Evolutionary conservation across 23 red algal genomes (phyloP).

Genomic region (Gracilaria vermiculophylla): DNA sequence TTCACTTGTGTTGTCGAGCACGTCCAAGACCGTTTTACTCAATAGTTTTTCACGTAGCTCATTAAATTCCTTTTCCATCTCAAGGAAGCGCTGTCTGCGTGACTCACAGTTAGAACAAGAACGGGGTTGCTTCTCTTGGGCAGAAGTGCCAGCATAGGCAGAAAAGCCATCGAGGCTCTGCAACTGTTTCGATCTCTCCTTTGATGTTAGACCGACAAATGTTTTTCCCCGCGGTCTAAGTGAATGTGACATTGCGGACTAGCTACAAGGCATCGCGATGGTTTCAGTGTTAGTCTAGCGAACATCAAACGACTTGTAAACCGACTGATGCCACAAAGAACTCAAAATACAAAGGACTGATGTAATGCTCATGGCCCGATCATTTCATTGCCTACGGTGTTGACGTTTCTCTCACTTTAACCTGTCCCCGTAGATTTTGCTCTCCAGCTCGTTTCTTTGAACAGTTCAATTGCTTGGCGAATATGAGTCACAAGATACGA

Average conservation of each 20-base stretch:
- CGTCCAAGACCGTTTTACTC: slow-evolving; percentile 35
- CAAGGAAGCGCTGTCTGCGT: slow-evolving; percentile 6
- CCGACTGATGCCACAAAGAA: neutral
- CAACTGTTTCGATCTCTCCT: slow-evolving; percentile 19
- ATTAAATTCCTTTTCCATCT: slow-evolving; percentile 29
- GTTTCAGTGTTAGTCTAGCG: neutral
- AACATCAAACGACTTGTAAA: neutral
- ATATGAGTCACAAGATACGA: no score
- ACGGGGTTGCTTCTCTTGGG: neutral
- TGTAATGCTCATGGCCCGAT: neutral
- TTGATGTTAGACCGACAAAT: slow-evolving; percentile 32
- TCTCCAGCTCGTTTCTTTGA: no score
- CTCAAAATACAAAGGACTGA: neutral
- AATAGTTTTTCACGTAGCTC: slow-evolving; percentile 20
- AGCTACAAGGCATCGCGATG: neutral
- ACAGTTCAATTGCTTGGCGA: no score
- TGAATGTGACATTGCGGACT: neutral
- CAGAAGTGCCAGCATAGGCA: slow-evolving; percentile 3
- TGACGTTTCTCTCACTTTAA: neutral
- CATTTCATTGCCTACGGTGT: neutral
- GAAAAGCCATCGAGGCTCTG: slow-evolving; percentile 41
- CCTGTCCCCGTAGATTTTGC: no score
- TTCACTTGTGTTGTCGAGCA: neutral
- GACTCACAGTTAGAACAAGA: slow-evolving; percentile 2
- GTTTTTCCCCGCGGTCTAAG: slow-evolving; percentile 47